A percentile compares a stretch with the other conserved stretches of the same genome.
Evolutionary conservation across 345 rosid genomes (phyloP).

Genomic region (Eucalyptus sp.): DNA sequence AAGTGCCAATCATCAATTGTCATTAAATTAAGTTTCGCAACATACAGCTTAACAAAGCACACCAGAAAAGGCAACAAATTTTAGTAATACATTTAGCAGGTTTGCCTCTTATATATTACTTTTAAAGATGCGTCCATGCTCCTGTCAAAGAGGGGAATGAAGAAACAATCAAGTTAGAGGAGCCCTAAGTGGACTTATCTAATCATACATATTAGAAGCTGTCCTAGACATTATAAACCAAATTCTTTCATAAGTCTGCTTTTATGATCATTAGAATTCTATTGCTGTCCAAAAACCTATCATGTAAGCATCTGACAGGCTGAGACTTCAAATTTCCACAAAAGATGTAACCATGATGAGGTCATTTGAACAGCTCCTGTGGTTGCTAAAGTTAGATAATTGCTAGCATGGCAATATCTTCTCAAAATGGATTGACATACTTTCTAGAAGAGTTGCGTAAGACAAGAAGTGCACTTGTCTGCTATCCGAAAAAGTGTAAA

Average conservation of each 20-base stretch:
- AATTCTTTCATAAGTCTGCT: neutral
- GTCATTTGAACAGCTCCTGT: neutral
- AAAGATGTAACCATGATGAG: neutral
- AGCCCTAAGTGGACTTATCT: neutral
- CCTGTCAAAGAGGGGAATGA: neutral
- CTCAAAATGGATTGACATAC: neutral
- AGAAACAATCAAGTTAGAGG: neutral
- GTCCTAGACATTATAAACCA: neutral
- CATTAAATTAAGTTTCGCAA: neutral
- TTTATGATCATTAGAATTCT: neutral
- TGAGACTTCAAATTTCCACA: neutral
- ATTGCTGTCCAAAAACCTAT: neutral
- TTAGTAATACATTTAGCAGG: neutral
- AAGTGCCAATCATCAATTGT: neutral
- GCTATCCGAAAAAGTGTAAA: neutral
- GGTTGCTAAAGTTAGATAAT: neutral
- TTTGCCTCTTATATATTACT: neutral
- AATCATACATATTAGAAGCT: neutral
- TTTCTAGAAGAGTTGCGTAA: neutral
- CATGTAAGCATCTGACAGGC: neutral
- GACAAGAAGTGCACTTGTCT: neutral
- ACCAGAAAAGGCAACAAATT: neutral
- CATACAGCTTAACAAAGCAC: neutral
- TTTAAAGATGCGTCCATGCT: neutral
- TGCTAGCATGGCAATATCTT: neutral